These are phyloP conservation scores for Rhodofomes roseus DNA, from an alignment of 1,284 basidiomycete species.

Conservation along the genomic window DNA sequence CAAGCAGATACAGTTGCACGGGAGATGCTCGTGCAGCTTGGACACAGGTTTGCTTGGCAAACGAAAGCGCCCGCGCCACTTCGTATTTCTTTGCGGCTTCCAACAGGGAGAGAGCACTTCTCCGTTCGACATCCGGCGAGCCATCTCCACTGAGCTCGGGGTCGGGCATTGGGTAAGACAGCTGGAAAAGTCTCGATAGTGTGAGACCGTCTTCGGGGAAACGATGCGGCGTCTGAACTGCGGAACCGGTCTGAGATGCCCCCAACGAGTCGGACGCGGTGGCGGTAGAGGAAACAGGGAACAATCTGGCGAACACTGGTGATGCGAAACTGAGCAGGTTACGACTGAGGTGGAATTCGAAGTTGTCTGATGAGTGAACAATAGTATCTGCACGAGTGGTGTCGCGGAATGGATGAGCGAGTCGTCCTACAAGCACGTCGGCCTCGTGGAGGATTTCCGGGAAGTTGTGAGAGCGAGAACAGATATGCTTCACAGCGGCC, in stretches of 20 bases:
- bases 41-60: conserved; percentile 1
- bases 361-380: neutral
- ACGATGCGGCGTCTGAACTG: neutral
- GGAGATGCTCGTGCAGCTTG: neutral
- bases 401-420: neutral
- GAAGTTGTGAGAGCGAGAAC: neutral
- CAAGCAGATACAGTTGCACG: conserved; percentile 11
- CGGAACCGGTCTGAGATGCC: neutral
- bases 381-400: neutral
- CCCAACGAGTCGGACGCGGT: neutral
- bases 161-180: conserved; percentile 18
- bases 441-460: neutral
- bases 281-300: neutral
- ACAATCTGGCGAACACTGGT: neutral
- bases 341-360: neutral
- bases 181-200: conserved; percentile 12
- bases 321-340: neutral
- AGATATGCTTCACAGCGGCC: neutral
- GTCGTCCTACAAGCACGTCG: neutral
- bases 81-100: conserved; percentile 4
- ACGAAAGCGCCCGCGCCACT: neutral
- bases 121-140: neutral
- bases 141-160: neutral
- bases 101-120: neutral
- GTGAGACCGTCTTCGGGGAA: conserved; percentile 11